These are phyloP conservation scores for Globisporangium rhizosaccharum DNA, from an alignment of 352 stramenopile genomes.

Conservation along the genomic window DNA sequence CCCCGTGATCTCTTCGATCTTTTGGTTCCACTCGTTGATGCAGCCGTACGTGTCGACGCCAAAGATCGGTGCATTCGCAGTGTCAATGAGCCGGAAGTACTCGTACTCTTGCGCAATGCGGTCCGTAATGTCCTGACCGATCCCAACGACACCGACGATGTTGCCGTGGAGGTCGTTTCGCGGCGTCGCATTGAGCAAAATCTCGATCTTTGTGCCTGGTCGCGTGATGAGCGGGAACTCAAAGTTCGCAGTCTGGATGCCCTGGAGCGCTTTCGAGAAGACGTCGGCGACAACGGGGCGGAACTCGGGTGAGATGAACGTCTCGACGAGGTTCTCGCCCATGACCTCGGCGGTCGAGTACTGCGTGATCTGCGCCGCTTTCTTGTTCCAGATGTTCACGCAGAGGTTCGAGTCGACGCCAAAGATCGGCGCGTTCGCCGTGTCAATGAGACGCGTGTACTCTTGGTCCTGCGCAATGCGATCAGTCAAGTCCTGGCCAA, in stretches of 20 bases:
- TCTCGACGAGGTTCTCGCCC: constrained; percentile 76
- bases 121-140: constrained; percentile 82
- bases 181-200: constrained; percentile 71
- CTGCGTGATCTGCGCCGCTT: constrained; percentile 85
- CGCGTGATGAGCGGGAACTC: constrained; percentile 83
- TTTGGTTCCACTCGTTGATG: constrained; percentile 79
- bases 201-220: constrained; percentile 65
- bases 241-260: constrained; percentile 81
- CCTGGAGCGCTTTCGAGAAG: constrained; percentile 60
- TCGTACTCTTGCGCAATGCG: constrained; percentile 74
- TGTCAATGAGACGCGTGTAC: constrained; percentile 89
- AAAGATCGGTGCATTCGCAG: constrained; percentile 71
- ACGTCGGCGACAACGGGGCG: constrained; percentile 62
- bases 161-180: constrained; percentile 61
- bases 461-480: constrained; percentile 84
- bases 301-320: constrained; percentile 79
- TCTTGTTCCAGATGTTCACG: constrained; percentile 92
- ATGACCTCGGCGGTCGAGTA: constrained; percentile 78
- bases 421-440: constrained; percentile 88
- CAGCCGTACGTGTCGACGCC: constrained; percentile 65
- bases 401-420: constrained; percentile 84
- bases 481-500: constrained; percentile 84
- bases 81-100: constrained; percentile 75
- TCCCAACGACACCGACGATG: constrained; percentile 85
- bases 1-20: constrained; percentile 69